Conservation (phyloP, 805 yeast genomes). For the Blastobotrys terrestris region DNA sequence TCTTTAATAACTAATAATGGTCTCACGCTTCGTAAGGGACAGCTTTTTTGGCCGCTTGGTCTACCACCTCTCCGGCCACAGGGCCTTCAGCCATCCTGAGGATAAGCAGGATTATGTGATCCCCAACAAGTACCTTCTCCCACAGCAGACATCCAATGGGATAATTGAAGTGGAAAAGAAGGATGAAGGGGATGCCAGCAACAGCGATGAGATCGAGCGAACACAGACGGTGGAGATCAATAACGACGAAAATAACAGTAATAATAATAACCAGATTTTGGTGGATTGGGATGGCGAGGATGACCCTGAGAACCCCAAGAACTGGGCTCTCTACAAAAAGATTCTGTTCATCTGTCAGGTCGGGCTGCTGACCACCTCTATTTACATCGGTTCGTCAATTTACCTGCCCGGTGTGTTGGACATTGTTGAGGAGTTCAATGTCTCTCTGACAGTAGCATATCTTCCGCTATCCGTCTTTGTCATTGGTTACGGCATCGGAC, state of each 20-base stretch:
- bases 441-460: constrained; percentile 38
- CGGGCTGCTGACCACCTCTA: constrained; percentile 40
- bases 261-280: constrained; percentile 2
- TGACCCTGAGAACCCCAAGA: constrained; percentile 50
- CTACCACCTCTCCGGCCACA: constrained; percentile 29
- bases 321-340: constrained; percentile 44
- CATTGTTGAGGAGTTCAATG: constrained; percentile 39
- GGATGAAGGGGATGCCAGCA: too few relatives aligned
- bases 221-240: background rate
- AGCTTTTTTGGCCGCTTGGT: constrained; percentile 26
- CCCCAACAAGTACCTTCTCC: constrained; percentile 25
- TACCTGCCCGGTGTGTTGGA: constrained; percentile 45
- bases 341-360: constrained; percentile 33
- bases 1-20: background rate
- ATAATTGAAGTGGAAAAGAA: background rate
- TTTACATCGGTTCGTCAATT: constrained; percentile 49
- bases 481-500: constrained; percentile 52
- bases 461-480: constrained; percentile 47
- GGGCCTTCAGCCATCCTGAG: constrained; percentile 24
- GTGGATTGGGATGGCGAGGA: constrained; percentile 23
- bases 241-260: constrained; percentile 12
- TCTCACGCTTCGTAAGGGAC: constrained; percentile 21
- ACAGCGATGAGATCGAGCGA: background rate
- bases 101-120: constrained; percentile 27
- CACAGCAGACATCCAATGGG: background rate